These are phyloP conservation scores for Cladosporium sp. DNA, from an alignment of 2,329 filamentous ascomycete species.

Conservation along the genomic window DNA sequence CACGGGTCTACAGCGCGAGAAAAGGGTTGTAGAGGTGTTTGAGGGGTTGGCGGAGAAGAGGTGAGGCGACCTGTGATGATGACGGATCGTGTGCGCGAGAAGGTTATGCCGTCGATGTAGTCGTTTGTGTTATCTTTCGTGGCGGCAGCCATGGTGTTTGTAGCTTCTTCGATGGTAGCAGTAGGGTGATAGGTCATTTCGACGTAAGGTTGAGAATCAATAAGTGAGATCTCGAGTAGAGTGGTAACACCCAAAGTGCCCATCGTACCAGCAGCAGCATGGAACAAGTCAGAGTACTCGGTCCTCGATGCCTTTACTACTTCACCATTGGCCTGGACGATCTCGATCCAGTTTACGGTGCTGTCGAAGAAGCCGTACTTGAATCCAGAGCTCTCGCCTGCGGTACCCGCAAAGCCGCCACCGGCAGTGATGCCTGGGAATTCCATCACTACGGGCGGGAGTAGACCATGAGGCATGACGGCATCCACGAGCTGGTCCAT, in stretches of 20 bases:
- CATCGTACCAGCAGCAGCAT: slow-evolving; percentile 61
- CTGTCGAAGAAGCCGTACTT: slow-evolving; percentile 63
- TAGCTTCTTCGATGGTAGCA: slow-evolving; percentile 38
- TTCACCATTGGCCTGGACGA: slow-evolving; percentile 60
- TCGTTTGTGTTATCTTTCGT: slow-evolving; percentile 36
- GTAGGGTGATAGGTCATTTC: slow-evolving; percentile 47
- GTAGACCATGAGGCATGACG: slow-evolving; percentile 52
- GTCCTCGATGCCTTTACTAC: slow-evolving; percentile 52
- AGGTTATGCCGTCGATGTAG: slow-evolving; percentile 50
- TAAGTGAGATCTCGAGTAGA: slow-evolving; percentile 47
- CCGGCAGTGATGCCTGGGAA: slow-evolving; percentile 70
- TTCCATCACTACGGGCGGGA: slow-evolving; percentile 67
- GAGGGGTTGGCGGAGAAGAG: slow-evolving; percentile 10
- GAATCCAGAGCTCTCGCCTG: slow-evolving; percentile 67
- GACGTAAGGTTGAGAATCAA: slow-evolving; percentile 45
- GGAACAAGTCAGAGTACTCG: slow-evolving; percentile 58
- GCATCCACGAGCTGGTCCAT: slow-evolving; percentile 62
- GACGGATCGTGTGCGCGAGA: slow-evolving; percentile 38
- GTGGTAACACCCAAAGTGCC: slow-evolving; percentile 66
- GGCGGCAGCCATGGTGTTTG: slow-evolving; percentile 37
- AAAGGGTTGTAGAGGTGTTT: slow-evolving; percentile 30
- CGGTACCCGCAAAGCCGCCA: slow-evolving; percentile 63
- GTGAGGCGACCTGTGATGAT: slow-evolving; percentile 44
- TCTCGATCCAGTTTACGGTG: slow-evolving; percentile 59
- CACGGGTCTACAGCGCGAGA: slow-evolving; percentile 44